These are phyloP conservation scores for Cyberlindnera suaveolens DNA, from an alignment of 805 yeast species.

Conservation along the genomic window DNA sequence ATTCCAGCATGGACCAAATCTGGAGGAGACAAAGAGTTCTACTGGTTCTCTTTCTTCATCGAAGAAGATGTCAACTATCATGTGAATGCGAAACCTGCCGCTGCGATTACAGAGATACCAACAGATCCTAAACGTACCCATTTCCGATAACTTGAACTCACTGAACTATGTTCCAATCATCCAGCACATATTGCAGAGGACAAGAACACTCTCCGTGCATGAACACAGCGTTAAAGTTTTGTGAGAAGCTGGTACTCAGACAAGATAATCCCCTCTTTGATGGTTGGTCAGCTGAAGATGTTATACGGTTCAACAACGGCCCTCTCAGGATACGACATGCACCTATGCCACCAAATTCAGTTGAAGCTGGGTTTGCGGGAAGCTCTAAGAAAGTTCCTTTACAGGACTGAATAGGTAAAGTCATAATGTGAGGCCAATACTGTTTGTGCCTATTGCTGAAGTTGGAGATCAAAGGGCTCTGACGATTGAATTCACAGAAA, in stretches of 20 bases:
- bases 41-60: conserved; percentile 28
- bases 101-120: conserved; percentile 11
- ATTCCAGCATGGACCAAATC: conserved; percentile 17
- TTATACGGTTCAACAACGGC: conserved; percentile 23
- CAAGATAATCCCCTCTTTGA: conserved; percentile 21
- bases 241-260: no score
- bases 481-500: conserved; percentile 1
- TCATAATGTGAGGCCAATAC: no score
- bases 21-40: conserved; percentile 34
- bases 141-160: not conserved
- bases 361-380: not conserved
- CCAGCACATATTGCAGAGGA: conserved; percentile 45
- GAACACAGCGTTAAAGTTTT: conserved; percentile 49
- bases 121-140: conserved; percentile 6
- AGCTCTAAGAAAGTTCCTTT: not conserved
- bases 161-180: conserved; percentile 46
- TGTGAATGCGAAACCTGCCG: conserved; percentile 12
- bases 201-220: conserved; percentile 38
- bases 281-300: not conserved
- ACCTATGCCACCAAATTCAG: conserved; percentile 41
- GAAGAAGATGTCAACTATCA: conserved; percentile 14
- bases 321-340: conserved; percentile 37
- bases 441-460: conserved; percentile 36
- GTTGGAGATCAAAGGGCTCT: conserved; percentile 1
- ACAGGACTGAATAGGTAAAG: conserved; percentile 44